Evolutionary conservation across 768 basidiomycete species (phyloP).

Genomic region (Dictyophora rubrovolvata): DNA sequence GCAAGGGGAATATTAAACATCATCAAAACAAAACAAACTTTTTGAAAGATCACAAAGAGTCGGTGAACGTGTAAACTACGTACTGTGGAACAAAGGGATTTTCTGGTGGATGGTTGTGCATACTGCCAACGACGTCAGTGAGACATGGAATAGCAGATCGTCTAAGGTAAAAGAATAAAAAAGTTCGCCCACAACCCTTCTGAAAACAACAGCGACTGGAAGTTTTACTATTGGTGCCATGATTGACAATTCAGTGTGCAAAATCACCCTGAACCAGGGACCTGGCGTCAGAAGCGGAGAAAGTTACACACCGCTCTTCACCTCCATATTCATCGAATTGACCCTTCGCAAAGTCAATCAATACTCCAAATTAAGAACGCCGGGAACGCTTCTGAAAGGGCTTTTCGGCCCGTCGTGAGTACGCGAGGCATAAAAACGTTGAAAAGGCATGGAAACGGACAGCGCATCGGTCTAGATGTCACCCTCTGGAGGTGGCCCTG

Average conservation of each 20-base stretch:
- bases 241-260: neutral
- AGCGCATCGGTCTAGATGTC: neutral
- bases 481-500: no score
- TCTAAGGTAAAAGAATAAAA: neutral
- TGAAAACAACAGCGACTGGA: neutral
- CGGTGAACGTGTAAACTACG: neutral
- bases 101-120: neutral
- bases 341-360: neutral
- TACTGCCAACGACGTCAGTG: neutral
- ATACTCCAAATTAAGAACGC: neutral
- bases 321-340: neutral
- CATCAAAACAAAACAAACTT: neutral
- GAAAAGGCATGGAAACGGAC: neutral
- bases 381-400: neutral
- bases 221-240: neutral
- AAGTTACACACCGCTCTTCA: neutral
- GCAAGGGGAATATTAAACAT: neutral
- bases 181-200: neutral
- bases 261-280: neutral
- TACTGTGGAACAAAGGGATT: conserved; percentile 2
- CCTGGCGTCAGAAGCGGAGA: neutral
- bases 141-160: neutral
- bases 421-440: neutral
- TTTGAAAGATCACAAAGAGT: no score
- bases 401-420: neutral